Evolutionary conservation across 75 land plant species (phyloP).

Genomic region (Picea glauca): DNA sequence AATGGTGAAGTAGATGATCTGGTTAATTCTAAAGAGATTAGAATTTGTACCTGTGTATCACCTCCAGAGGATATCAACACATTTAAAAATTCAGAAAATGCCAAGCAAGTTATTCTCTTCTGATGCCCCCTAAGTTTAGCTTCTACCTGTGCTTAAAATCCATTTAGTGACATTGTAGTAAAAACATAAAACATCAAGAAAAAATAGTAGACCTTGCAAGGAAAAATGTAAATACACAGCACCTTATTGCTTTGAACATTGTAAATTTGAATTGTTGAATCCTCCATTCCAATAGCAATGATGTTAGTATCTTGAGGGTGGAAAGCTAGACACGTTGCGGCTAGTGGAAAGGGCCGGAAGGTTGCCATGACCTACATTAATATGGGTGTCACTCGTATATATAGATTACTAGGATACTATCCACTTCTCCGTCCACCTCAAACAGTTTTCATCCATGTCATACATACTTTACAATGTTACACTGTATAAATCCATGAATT

Average conservation of each 20-base stretch:
- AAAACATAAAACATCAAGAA: too few relatives aligned
- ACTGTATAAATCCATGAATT: too few relatives aligned
- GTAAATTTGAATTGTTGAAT: conserved; percentile 70
- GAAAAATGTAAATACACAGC: not conserved
- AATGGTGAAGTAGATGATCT: not conserved
- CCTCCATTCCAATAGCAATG: conserved; percentile 88
- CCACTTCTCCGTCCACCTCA: too few relatives aligned
- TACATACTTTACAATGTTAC: too few relatives aligned
- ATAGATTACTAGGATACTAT: too few relatives aligned
- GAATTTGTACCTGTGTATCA: conserved; percentile 59
- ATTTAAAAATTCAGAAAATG: conserved; percentile 63
- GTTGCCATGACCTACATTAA: conserved; percentile 70
- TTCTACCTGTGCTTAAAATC: conserved; percentile 44
- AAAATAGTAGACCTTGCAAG: too few relatives aligned
- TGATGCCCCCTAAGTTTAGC: conserved; percentile 74
- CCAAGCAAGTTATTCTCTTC: conserved; percentile 75
- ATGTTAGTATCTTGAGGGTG: conserved; percentile 81
- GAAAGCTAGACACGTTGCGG: conserved; percentile 81
- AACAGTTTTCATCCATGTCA: too few relatives aligned
- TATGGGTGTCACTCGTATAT: not conserved
- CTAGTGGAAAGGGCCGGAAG: conserved; percentile 78
- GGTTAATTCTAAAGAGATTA: not conserved
- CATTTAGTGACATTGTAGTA: not conserved
- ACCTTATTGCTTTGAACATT: conserved; percentile 80
- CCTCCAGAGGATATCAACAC: conserved; percentile 84